phyloP scores from a whole-genome alignment of 305 asterid genomes.

The Withania somnifera region DNA sequence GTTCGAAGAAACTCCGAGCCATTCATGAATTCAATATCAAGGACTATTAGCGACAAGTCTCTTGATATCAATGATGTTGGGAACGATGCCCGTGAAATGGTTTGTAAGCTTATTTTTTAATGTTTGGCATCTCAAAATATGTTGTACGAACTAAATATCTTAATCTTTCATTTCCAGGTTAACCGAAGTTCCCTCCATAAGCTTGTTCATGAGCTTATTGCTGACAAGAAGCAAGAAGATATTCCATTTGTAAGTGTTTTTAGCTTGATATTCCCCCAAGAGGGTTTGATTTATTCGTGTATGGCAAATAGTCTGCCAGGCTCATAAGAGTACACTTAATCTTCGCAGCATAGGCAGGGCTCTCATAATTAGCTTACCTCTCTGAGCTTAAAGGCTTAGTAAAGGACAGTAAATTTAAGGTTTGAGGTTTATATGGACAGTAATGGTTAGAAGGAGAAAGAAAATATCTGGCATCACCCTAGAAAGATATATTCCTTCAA shows the following conservation, averaged over 20 bases:
- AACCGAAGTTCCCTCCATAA: conserved; percentile 34
- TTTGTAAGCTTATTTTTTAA: conserved; percentile 21
- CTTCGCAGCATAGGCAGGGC: not conserved
- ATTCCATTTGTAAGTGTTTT: conserved; percentile 57
- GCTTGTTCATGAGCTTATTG: conserved; percentile 51
- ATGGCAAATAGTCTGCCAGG: not conserved
- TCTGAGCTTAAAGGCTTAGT: not conserved
- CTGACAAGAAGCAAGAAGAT: conserved; percentile 68
- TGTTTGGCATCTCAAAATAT: not conserved
- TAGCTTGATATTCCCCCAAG: not conserved
- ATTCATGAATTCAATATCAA: conserved; percentile 51
- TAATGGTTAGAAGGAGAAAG: not conserved
- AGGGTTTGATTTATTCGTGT: not conserved
- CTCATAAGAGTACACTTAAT: not conserved
- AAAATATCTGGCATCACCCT: not conserved
- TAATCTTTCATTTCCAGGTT: conserved; percentile 37
- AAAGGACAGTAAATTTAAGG: not conserved
- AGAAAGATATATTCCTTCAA: not conserved
- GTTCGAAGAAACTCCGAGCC: conserved; percentile 49
- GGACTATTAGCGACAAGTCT: conserved; percentile 35
- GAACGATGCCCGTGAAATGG: conserved; percentile 35
- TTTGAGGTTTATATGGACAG: not conserved
- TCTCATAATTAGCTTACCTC: not conserved
- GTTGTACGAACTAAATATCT: not conserved
- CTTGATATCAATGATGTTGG: conserved; percentile 38